A percentile compares a stretch with the other conserved stretches of the same genome.
Conservation (phyloP, 2,329 filamentous ascomycete species). For the Geosmithia flava region DNA sequence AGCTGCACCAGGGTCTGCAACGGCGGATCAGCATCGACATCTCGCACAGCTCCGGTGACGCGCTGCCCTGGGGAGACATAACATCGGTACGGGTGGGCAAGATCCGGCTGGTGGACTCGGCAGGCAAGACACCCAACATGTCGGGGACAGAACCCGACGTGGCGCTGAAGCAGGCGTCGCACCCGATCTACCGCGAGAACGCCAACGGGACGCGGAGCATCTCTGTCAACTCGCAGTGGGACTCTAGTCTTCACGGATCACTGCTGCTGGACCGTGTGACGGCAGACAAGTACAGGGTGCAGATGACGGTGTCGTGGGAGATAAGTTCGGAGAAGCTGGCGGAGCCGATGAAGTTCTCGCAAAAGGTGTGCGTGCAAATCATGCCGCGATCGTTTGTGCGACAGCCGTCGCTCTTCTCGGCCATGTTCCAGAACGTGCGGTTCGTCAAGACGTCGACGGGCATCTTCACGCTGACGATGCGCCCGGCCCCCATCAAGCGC, state of each 20-base stretch:
- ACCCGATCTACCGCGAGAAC: conserved; percentile 72
- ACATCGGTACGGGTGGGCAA: conserved; percentile 65
- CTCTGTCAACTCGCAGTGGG: conserved; percentile 86
- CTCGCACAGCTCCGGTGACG: conserved; percentile 83
- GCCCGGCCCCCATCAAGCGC: conserved; percentile 80
- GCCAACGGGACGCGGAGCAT: conserved; percentile 83
- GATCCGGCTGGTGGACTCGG: conserved; percentile 72
- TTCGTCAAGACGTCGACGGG: conserved; percentile 79
- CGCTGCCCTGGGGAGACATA: conserved; percentile 79
- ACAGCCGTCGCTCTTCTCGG: conserved; percentile 75
- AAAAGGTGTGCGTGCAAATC: conserved; percentile 73
- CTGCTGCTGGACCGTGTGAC: conserved; percentile 89
- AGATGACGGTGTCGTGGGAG: conserved; percentile 79
- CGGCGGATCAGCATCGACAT: conserved; percentile 76
- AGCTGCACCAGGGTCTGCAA: conserved; percentile 90
- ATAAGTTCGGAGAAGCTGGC: conserved; percentile 71
- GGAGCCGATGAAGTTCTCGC: conserved; percentile 78
- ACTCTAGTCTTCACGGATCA: conserved; percentile 85
- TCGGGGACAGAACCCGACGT: conserved; percentile 62
- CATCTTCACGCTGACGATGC: conserved; percentile 77
- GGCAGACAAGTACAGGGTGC: conserved; percentile 83
- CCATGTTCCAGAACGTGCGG: conserved; percentile 73
- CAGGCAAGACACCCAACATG: conserved; percentile 74
- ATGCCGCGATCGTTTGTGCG: conserved; percentile 73
- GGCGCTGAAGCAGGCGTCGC: conserved; percentile 61